A percentile compares a stretch with the other conserved stretches of the same genome.
Evolutionary conservation across 1,284 basidiomycete genomes (phyloP).

Genomic region (Leccinum pachyderme): DNA sequence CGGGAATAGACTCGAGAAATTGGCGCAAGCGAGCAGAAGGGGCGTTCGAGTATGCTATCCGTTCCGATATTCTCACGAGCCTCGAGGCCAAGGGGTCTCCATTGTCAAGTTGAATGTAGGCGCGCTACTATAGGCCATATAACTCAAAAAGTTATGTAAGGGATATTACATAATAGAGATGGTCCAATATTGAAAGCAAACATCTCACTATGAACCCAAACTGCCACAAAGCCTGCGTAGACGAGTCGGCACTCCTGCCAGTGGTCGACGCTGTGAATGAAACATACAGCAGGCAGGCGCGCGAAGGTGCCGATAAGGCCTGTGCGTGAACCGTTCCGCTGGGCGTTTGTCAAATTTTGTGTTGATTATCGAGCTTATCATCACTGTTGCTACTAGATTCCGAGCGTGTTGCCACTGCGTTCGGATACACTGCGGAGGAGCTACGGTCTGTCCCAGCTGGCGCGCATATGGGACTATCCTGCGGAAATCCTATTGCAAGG

Average conservation of each 20-base stretch:
- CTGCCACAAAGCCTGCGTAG: neutral
- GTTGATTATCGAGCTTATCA: neutral
- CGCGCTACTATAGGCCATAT: no score
- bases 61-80: slow-evolving; percentile 69
- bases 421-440: slow-evolving; percentile 46
- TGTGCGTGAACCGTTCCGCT: slow-evolving; percentile 14
- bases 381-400: slow-evolving; percentile 13
- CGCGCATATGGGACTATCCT: slow-evolving; percentile 48
- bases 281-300: slow-evolving; percentile 21
- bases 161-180: no score
- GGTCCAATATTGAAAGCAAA: no score
- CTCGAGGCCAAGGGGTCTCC: slow-evolving; percentile 68
- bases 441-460: slow-evolving; percentile 40
- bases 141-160: no score
- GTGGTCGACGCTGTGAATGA: slow-evolving; percentile 16
- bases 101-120: slow-evolving; percentile 78
- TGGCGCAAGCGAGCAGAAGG: slow-evolving; percentile 50
- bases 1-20: slow-evolving; percentile 53
- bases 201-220: slow-evolving; percentile 1
- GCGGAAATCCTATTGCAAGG: slow-evolving; percentile 47
- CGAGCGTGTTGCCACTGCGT: slow-evolving; percentile 37
- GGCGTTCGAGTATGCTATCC: slow-evolving; percentile 60
- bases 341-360: neutral
- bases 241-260: slow-evolving; percentile 7
- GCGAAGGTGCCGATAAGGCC: slow-evolving; percentile 11